Evolutionary conservation across 805 yeast species (phyloP).

Genomic region (Candida arabinofermentans): DNA sequence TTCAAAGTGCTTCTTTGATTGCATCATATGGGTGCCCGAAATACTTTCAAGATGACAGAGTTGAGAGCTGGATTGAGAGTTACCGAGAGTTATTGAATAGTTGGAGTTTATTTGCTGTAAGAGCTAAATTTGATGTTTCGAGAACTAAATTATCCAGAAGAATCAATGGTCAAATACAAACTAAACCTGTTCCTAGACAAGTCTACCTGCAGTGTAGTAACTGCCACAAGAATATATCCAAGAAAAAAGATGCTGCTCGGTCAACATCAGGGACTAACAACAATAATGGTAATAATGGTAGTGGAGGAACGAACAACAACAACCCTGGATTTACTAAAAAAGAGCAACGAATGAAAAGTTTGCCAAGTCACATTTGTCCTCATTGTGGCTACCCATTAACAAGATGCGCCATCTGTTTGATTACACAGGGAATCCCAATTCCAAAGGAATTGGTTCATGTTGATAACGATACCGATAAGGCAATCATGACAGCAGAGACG

Average conservation of each 20-base stretch:
- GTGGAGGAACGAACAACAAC: not conserved
- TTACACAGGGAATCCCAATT: slow-evolving; percentile 68
- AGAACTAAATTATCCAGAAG: slow-evolving; percentile 61
- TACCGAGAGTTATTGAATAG: slow-evolving; percentile 69
- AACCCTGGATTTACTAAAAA: not conserved
- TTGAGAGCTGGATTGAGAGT: slow-evolving; percentile 72
- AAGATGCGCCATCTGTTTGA: slow-evolving; percentile 82
- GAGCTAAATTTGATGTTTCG: slow-evolving; percentile 84
- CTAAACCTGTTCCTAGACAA: slow-evolving; percentile 61
- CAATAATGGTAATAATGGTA: slow-evolving; percentile 1
- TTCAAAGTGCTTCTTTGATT: slow-evolving; percentile 85
- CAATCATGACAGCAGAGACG: slow-evolving; percentile 30
- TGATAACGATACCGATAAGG: slow-evolving; percentile 16
- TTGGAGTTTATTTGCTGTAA: slow-evolving; percentile 70
- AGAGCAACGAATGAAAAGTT: slow-evolving; percentile 7
- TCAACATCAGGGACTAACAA: slow-evolving; percentile 2
- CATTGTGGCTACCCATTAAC: slow-evolving; percentile 88
- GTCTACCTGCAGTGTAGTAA: slow-evolving; percentile 75
- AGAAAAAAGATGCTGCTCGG: slow-evolving; percentile 15
- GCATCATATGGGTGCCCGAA: slow-evolving; percentile 80
- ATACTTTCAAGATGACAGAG: slow-evolving; percentile 69
- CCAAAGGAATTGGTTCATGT: slow-evolving; percentile 37
- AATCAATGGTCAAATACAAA: slow-evolving; percentile 42
- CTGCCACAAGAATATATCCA: slow-evolving; percentile 71
- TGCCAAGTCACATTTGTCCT: slow-evolving; percentile 47